phyloP scores from a whole-genome alignment of 2,329 filamentous ascomycete species.

The Huntiella abstrusa region DNA sequence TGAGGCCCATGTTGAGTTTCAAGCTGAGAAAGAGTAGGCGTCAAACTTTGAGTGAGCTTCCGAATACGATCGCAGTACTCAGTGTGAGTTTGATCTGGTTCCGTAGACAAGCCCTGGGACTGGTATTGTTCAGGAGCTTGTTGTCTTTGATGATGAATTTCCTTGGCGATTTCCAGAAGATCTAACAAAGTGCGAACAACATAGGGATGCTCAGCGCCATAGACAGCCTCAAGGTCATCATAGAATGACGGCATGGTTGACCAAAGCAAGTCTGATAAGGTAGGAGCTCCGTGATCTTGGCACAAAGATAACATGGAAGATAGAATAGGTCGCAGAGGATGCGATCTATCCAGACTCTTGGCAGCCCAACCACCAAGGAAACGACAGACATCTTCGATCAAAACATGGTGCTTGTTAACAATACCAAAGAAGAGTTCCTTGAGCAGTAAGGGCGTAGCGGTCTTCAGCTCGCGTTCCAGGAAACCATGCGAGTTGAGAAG shows the following conservation, averaged over 20 bases:
- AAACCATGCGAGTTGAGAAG: conserved; percentile 26
- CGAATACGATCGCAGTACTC: conserved; percentile 24
- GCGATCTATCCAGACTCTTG: conserved; percentile 24
- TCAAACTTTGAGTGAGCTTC: conserved; percentile 20
- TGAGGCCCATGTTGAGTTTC: conserved; percentile 19
- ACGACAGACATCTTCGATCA: conserved; percentile 28
- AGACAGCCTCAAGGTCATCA: conserved; percentile 26
- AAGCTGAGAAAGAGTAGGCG: conserved; percentile 20
- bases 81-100: conserved; percentile 15
- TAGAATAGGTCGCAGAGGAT: conserved; percentile 26
- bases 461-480: conserved; percentile 24
- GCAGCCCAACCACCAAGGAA: conserved; percentile 26
- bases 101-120: neutral
- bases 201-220: conserved; percentile 24
- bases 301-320: conserved; percentile 25
- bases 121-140: neutral
- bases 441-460: conserved; percentile 25
- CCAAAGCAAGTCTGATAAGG: conserved; percentile 26
- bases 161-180: conserved; percentile 7
- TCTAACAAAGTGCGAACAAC: conserved; percentile 19
- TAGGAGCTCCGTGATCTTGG: conserved; percentile 25
- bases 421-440: conserved; percentile 25
- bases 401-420: conserved; percentile 24
- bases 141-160: neutral
- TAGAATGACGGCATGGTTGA: conserved; percentile 23